phyloP scores from a whole-genome alignment of 2,329 filamentous ascomycete genomes.

The Lecanicillium sp. region DNA sequence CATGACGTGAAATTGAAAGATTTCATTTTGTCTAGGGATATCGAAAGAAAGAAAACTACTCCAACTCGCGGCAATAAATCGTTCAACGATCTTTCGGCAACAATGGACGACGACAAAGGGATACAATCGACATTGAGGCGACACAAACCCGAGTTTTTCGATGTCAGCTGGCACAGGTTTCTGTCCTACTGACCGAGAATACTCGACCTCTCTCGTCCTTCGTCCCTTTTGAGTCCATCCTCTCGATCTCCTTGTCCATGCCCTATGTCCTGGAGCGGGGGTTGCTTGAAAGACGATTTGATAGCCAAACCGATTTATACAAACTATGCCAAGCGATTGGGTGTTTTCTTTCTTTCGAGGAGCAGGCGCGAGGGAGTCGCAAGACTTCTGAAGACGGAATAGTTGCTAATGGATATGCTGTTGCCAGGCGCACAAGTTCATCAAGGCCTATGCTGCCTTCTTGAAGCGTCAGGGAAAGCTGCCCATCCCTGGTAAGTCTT shows the following conservation, averaged over 20 bases:
- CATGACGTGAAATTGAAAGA: not conserved
- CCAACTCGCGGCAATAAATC: no score
- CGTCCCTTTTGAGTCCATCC: not conserved
- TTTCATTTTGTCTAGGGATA: no score
- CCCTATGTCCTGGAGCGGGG: constrained; percentile 6
- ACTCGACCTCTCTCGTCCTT: no score
- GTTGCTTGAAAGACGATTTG: not conserved
- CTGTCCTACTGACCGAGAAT: no score
- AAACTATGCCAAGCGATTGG: not conserved
- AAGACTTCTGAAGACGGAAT: constrained; percentile 70
- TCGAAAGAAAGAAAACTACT: no score
- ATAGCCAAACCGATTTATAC: not conserved
- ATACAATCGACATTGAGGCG: no score
- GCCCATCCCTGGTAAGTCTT: constrained; percentile 70
- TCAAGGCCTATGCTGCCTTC: constrained; percentile 78
- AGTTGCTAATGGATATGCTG: constrained; percentile 55
- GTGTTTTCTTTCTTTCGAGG: constrained; percentile 22
- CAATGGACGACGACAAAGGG: no score
- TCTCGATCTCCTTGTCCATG: constrained; percentile 7
- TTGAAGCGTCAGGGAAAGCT: constrained; percentile 93
- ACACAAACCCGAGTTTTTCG: no score
- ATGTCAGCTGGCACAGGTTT: no score
- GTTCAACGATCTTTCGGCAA: no score
- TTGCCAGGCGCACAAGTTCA: constrained; percentile 77
- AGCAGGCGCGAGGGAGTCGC: constrained; percentile 68